These are phyloP conservation scores for Cordyceps farinosa DNA, from an alignment of 2,329 filamentous ascomycete species.

Conservation along the genomic window DNA sequence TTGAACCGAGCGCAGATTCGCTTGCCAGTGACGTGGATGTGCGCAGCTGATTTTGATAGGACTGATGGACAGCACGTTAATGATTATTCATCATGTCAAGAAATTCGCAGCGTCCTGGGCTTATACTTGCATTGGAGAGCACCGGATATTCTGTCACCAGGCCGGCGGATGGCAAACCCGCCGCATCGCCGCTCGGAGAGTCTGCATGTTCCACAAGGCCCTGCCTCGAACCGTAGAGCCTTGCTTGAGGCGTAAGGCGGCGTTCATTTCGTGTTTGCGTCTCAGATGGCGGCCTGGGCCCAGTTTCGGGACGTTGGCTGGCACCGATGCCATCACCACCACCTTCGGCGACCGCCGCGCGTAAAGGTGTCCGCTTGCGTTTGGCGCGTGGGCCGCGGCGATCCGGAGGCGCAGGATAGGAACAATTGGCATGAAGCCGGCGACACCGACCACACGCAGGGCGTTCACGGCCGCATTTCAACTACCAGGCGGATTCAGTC, in stretches of 20 bases:
- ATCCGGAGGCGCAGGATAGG: conserved; percentile 5
- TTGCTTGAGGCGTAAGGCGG: not conserved
- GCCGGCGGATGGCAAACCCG: not conserved
- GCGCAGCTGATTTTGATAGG: conserved; percentile 11
- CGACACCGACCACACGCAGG: not conserved
- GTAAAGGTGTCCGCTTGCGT: not conserved
- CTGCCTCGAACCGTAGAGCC: no score
- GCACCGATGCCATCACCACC: no score
- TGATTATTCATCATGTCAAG: no score
- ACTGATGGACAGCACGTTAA: not conserved
- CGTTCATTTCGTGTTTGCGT: not conserved
- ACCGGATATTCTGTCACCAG: not conserved
- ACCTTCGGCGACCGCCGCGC: not conserved
- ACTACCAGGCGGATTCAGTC: not conserved
- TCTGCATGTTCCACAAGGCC: not conserved
- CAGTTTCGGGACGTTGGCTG: not conserved
- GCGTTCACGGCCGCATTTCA: conserved; percentile 1
- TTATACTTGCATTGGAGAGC: not conserved
- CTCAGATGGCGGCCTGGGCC: not conserved
- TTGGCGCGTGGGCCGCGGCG: conserved; percentile 5
- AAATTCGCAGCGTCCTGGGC: no score
- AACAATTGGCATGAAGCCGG: conserved; percentile 1
- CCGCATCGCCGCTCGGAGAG: not conserved
- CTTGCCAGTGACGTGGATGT: not conserved
- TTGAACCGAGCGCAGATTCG: not conserved